Percentiles rank a stretch among this genome's conserved stretches.
These are phyloP conservation scores for Pseudomonodictys pantanalensis DNA, from an alignment of 495 filamentous ascomycete genomes.

Conservation along the genomic window DNA sequence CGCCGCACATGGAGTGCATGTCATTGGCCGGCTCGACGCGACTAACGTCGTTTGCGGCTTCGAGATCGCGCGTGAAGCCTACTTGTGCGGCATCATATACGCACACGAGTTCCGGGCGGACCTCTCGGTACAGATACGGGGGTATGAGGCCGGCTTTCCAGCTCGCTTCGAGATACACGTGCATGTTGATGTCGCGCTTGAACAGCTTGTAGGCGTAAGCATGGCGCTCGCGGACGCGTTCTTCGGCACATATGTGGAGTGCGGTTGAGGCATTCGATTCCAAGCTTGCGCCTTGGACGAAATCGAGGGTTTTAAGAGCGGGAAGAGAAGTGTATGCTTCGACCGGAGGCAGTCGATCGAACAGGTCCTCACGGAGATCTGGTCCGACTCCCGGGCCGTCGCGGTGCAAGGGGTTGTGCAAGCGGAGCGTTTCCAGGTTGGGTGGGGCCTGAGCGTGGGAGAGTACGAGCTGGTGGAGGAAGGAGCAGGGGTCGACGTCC, in stretches of 20 bases:
- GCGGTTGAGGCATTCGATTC: background rate
- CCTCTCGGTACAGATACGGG: slow-evolving; percentile 19
- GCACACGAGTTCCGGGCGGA: background rate
- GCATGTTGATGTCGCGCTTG: slow-evolving; percentile 8
- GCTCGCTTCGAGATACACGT: slow-evolving; percentile 8
- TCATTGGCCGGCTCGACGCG: background rate
- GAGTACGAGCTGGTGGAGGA: slow-evolving; percentile 13
- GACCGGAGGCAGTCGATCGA: slow-evolving; percentile 9
- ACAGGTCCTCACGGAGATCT: too few species aligned
- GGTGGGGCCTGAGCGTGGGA: background rate
- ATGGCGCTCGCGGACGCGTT: slow-evolving; percentile 12
- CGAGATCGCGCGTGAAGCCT: slow-evolving; percentile 5
- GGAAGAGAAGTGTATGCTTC: background rate
- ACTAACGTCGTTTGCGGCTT: background rate
- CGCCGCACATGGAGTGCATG: background rate
- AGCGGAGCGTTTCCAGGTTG: slow-evolving; percentile 9
- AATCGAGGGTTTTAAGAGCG: slow-evolving; percentile 13
- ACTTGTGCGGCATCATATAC: slow-evolving; percentile 13
- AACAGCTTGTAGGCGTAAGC: slow-evolving; percentile 8
- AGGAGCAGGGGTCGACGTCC: slow-evolving; percentile 18
- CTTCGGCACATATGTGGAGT: slow-evolving; percentile 1
- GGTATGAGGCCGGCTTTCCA: slow-evolving; percentile 2
- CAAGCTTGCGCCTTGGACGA: background rate
- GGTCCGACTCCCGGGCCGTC: too few species aligned
- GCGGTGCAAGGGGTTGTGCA: background rate